These are phyloP conservation scores for Mucor saturninus DNA, from an alignment of 371 early-diverging fungal species.

Conservation along the genomic window DNA sequence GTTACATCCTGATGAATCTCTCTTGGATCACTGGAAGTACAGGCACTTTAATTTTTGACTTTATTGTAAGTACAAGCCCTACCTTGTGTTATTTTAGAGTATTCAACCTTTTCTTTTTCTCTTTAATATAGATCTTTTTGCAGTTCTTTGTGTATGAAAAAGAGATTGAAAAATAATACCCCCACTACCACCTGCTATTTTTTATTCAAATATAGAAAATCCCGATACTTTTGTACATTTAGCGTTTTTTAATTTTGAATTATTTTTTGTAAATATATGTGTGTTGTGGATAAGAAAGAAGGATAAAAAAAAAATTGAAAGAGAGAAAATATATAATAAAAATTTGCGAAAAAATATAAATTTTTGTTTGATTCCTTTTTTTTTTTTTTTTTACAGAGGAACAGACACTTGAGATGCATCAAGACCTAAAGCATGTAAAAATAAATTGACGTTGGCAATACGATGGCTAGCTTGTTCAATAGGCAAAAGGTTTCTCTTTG, in stretches of 20 bases:
- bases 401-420: slow-evolving; percentile 86
- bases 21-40: slow-evolving; percentile 59
- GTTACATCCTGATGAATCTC: slow-evolving; percentile 55
- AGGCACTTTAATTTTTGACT: slow-evolving; percentile 61
- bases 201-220: background rate
- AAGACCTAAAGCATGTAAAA: slow-evolving; percentile 93
- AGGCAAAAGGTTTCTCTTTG: slow-evolving; percentile 64
- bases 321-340: background rate
- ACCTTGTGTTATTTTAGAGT: background rate
- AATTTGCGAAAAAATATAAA: background rate
- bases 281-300: background rate
- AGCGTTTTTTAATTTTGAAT: slow-evolving; percentile 3
- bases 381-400: slow-evolving; percentile 39
- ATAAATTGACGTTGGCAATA: slow-evolving; percentile 90
- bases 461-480: slow-evolving; percentile 68
- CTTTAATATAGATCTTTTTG: slow-evolving; percentile 47
- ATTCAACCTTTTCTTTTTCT: background rate
- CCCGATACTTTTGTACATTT: background rate
- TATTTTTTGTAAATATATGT: background rate
- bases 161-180: too few relatives aligned
- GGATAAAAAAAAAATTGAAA: slow-evolving; percentile 1
- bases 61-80: slow-evolving; percentile 44
- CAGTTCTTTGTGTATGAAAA: slow-evolving; percentile 55
- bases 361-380: slow-evolving; percentile 1
- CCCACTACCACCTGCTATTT: too few relatives aligned